phyloP scores from a whole-genome alignment of 192 early-diverging fungal genomes.

The Kickxella alabastrina region DNA sequence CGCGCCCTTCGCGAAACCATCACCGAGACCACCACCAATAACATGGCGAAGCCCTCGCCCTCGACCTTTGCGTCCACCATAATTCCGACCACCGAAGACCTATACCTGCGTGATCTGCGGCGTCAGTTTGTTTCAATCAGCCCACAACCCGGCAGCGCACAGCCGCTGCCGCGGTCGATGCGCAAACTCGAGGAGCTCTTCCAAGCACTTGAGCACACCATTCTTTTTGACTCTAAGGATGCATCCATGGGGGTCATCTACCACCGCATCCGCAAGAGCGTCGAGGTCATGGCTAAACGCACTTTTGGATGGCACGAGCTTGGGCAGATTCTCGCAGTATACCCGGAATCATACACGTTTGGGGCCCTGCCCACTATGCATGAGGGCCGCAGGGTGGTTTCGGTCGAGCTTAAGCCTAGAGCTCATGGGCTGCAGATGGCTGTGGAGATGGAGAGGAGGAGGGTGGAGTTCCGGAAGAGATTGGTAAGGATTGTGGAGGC shows the following conservation, averaged over 20 bases:
- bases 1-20: slow-evolving; percentile 11
- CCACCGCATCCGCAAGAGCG: slow-evolving; percentile 52
- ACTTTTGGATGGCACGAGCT: slow-evolving; percentile 54
- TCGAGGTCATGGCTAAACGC: slow-evolving; percentile 52
- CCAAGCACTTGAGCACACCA: slow-evolving; percentile 44
- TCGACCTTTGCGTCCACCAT: slow-evolving; percentile 5
- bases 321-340: slow-evolving; percentile 54
- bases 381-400: slow-evolving; percentile 31
- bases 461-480: slow-evolving; percentile 18
- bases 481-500: slow-evolving; percentile 8
- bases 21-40: background rate
- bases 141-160: background rate
- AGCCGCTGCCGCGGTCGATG: slow-evolving; percentile 18
- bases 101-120: slow-evolving; percentile 19
- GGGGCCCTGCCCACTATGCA: slow-evolving; percentile 14
- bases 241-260: slow-evolving; percentile 24
- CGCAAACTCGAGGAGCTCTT: slow-evolving; percentile 41
- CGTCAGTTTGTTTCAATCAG: slow-evolving; percentile 38
- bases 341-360: slow-evolving; percentile 50
- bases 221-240: slow-evolving; percentile 31
- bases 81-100: slow-evolving; percentile 9
- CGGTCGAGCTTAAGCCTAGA: slow-evolving; percentile 30
- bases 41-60: background rate
- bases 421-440: slow-evolving; percentile 17
- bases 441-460: slow-evolving; percentile 27